A percentile compares a stretch with the other conserved stretches of the same genome.
Evolutionary conservation across 179 eudicot genomes (phyloP).

Genomic region (Sideroxylon spinosum): DNA sequence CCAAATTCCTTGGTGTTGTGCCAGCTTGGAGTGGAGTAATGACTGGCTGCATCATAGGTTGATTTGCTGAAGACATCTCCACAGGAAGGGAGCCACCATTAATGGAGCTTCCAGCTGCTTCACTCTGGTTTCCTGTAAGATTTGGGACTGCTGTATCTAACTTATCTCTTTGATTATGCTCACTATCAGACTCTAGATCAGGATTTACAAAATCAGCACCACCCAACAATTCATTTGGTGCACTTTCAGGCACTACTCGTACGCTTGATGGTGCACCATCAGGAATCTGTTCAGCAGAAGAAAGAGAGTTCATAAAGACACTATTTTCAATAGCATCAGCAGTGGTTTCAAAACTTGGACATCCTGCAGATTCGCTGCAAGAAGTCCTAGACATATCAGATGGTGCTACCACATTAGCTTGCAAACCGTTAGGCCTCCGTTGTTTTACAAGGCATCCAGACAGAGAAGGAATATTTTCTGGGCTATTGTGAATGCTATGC

Average conservation of each 20-base stretch:
- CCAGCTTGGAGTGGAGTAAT: constrained; percentile 1
- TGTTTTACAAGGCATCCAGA: constrained; percentile 17
- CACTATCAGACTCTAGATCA: background rate
- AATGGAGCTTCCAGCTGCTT: constrained; percentile 1
- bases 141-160: background rate
- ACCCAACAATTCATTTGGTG: background rate
- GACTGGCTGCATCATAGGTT: background rate
- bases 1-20: background rate
- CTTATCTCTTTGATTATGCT: background rate
- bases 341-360: background rate
- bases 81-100: constrained; percentile 3
- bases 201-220: background rate
- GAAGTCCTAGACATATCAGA: constrained; percentile 5
- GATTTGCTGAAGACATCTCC: background rate
- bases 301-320: background rate
- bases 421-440: constrained; percentile 18
- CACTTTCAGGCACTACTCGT: background rate
- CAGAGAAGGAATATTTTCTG: constrained; percentile 10
- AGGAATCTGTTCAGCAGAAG: constrained; percentile 10
- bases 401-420: constrained; percentile 8
- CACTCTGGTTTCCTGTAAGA: background rate
- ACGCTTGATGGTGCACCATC: background rate
- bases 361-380: background rate
- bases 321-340: background rate
- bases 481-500: background rate